Percentiles rank a stretch among this genome's conserved stretches.
These are phyloP conservation scores for Pseudopyrenochaeta lycopersici DNA, from an alignment of 2,329 filamentous ascomycete species.

Conservation along the genomic window DNA sequence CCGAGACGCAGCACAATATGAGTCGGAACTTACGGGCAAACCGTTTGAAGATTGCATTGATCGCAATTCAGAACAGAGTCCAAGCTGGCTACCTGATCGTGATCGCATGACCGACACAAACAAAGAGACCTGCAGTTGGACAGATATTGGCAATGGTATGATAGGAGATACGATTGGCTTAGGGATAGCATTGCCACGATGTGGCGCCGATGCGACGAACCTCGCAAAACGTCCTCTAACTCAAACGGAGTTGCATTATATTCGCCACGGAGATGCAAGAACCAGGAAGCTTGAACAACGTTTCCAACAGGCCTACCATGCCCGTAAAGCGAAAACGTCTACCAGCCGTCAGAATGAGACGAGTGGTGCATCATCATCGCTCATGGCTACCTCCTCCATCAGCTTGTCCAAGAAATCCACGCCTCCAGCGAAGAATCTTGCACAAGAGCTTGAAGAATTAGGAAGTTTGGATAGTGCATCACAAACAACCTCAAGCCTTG, in stretches of 20 bases:
- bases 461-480: no score
- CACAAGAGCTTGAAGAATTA: no score
- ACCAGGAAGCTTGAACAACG: neutral
- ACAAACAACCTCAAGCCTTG: no score
- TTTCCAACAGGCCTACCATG: neutral
- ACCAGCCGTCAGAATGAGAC: neutral
- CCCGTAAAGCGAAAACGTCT: neutral
- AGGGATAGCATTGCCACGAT: no score
- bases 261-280: neutral
- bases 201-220: no score
- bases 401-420: no score
- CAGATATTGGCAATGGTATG: neutral
- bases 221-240: no score
- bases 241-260: constrained; percentile 1
- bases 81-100: constrained; percentile 4
- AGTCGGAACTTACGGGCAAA: neutral
- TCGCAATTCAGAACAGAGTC: neutral
- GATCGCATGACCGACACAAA: neutral
- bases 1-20: neutral
- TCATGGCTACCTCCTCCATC: no score
- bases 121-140: neutral
- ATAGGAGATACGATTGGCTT: no score
- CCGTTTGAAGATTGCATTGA: neutral
- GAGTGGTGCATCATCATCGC: no score
- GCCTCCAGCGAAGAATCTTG: no score